These are phyloP conservation scores for Tremellales sp. DNA, from an alignment of 1,284 basidiomycete species.

Conservation along the genomic window DNA sequence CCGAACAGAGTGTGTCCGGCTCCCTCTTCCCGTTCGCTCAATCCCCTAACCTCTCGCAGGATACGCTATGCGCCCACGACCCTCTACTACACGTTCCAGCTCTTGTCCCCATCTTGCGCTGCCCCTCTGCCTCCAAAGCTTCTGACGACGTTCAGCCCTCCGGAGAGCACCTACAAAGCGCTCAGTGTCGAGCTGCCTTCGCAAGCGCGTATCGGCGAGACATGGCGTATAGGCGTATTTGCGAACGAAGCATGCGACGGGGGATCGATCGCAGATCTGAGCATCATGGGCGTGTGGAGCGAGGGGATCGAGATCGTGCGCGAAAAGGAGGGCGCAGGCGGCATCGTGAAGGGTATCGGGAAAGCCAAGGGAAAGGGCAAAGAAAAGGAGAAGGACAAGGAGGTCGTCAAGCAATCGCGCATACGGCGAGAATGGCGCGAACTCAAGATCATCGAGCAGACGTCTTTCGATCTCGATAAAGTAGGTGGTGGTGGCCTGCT, in stretches of 20 bases:
- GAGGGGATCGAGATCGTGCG: conserved; percentile 36
- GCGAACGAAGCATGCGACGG: conserved; percentile 1
- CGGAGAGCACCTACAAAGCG: conserved; percentile 65
- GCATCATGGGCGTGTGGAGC: conserved; percentile 42
- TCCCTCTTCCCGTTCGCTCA: not conserved
- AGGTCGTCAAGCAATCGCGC: conserved; percentile 62
- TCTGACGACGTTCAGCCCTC: conserved; percentile 63
- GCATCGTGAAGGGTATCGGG: conserved; percentile 7
- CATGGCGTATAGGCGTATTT: conserved; percentile 64
- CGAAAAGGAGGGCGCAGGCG: conserved; percentile 3
- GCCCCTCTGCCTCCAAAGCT: conserved; percentile 49
- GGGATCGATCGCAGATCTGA: conserved; percentile 7
- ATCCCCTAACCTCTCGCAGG: conserved; percentile 15
- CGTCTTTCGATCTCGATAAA: conserved; percentile 84
- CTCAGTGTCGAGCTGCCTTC: conserved; percentile 62
- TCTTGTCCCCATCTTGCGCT: conserved; percentile 12
- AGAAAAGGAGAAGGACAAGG: conserved; percentile 20
- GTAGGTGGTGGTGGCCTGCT: conserved; percentile 51
- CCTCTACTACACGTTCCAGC: conserved; percentile 41
- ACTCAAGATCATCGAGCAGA: conserved; percentile 67
- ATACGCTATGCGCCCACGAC: conserved; percentile 36
- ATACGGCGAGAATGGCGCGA: conserved; percentile 63
- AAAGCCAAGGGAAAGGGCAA: conserved; percentile 23
- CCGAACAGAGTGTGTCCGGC: conserved; percentile 43
- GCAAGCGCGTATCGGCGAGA: conserved; percentile 54